A percentile compares a stretch with the other conserved stretches of the same genome.
Evolutionary conservation across 2,329 filamentous ascomycete species (phyloP).

Genomic region (Pseudogymnoascus pannorum): DNA sequence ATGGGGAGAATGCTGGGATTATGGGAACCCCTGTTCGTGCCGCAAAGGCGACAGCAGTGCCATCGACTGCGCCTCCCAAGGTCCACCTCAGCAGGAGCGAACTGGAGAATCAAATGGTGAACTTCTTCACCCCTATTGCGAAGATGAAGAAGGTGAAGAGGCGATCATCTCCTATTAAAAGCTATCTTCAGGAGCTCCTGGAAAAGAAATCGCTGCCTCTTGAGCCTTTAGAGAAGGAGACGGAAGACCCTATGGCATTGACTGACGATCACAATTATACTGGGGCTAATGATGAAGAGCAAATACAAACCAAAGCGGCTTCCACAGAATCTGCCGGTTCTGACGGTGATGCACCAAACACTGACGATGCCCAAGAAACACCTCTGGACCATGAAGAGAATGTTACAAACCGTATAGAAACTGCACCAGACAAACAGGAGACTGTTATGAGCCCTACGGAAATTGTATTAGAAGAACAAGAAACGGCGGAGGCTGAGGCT

Average conservation of each 20-base stretch:
- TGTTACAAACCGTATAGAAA: not conserved
- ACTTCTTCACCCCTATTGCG: slow-evolving; percentile 7
- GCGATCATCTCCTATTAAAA: slow-evolving; percentile 11
- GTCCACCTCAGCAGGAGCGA: slow-evolving; percentile 5
- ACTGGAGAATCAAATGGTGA: slow-evolving; percentile 2
- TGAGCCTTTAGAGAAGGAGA: slow-evolving; percentile 1
- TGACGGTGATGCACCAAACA: not conserved
- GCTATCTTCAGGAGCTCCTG: slow-evolving; percentile 7
- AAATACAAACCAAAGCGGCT: not conserved
- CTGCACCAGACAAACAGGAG: too few relatives aligned
- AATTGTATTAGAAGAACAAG: too few relatives aligned
- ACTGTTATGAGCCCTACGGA: too few relatives aligned
- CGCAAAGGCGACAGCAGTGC: not conserved
- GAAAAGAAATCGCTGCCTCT: slow-evolving; percentile 2
- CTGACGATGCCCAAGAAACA: not conserved
- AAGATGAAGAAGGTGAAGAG: slow-evolving; percentile 9
- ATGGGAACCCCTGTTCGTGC: not conserved
- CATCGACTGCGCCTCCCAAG: slow-evolving; percentile 2
- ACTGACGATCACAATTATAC: not conserved
- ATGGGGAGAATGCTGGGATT: not conserved
- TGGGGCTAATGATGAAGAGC: not conserved
- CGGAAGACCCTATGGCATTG: not conserved
- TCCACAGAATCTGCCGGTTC: not conserved
- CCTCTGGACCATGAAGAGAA: not conserved
- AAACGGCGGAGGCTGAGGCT: not conserved